These are phyloP conservation scores for Candida manassasensis DNA, from an alignment of 805 yeast species.

Conservation along the genomic window DNA sequence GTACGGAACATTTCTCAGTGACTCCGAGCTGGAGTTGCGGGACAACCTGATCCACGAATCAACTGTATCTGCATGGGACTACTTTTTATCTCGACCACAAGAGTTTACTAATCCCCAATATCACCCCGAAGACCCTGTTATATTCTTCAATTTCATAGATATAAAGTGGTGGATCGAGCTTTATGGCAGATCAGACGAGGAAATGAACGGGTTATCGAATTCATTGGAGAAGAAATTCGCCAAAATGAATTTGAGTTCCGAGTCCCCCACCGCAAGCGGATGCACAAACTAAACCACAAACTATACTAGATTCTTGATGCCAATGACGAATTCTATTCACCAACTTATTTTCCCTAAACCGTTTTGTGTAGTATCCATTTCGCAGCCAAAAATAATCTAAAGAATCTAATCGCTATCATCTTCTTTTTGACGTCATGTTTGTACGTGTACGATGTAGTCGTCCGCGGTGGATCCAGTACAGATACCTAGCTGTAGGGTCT, in stretches of 20 bases:
- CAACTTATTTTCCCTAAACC: no score
- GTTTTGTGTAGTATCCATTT: no score
- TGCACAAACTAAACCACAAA: background rate
- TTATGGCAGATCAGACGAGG: constrained; percentile 68
- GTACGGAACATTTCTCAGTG: constrained; percentile 83
- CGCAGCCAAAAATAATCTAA: no score
- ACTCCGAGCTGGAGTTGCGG: constrained; percentile 62
- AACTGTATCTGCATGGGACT: constrained; percentile 90
- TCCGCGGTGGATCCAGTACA: no score
- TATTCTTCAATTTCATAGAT: constrained; percentile 58
- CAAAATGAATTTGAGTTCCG: constrained; percentile 25
- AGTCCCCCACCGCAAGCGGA: no score
- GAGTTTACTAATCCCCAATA: constrained; percentile 64
- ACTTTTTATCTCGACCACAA: constrained; percentile 66
- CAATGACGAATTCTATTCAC: no score
- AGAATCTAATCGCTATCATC: no score
- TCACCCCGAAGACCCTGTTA: constrained; percentile 22
- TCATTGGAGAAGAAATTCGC: constrained; percentile 40
- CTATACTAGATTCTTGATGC: no score
- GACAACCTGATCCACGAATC: constrained; percentile 30
- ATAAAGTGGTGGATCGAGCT: constrained; percentile 89
- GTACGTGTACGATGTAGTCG: no score
- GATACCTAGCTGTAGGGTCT: background rate
- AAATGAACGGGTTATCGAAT: constrained; percentile 40
- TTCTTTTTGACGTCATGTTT: no score